Percentiles rank a stretch among this genome's conserved stretches.
phyloP scores from a whole-genome alignment of 306 rosid genomes.

The Casuarina cunninghamiana region DNA sequence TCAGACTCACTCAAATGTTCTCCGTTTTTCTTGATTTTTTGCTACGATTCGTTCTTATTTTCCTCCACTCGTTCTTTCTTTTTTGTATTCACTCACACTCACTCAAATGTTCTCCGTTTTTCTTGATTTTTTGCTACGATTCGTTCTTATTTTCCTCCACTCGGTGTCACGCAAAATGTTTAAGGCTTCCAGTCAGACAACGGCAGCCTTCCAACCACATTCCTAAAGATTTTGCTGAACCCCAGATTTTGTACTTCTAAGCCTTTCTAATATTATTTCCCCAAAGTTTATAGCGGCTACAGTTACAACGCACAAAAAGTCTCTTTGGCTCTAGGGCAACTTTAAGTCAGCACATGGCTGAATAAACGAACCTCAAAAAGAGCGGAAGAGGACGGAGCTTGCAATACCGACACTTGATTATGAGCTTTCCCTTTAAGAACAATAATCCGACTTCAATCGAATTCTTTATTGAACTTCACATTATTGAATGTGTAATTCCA shows the following conservation, averaged over 20 bases:
- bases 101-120: too few species aligned
- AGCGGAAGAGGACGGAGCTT: conserved; percentile 4
- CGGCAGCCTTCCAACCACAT: background rate
- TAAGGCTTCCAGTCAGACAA: background rate
- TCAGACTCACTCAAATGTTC: too few species aligned
- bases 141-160: too few species aligned
- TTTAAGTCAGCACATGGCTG: conserved; percentile 29
- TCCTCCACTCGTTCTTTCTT: too few species aligned
- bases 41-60: too few species aligned
- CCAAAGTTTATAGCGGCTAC: background rate
- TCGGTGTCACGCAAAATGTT: background rate
- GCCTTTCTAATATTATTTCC: background rate
- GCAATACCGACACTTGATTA: background rate
- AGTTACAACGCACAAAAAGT: too few species aligned
- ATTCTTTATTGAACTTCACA: too few species aligned
- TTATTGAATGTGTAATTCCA: too few species aligned
- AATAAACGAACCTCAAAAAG: background rate
- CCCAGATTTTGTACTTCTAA: background rate
- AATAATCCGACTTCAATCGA: background rate
- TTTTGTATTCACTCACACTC: too few species aligned
- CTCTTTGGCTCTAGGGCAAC: conserved; percentile 12
- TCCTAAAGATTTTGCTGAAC: background rate
- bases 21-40: too few species aligned
- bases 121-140: too few species aligned
- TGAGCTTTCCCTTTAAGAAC: background rate